Percentiles rank a stretch among this genome's conserved stretches.
Conservation (phyloP, 2,329 filamentous ascomycete species). For the Penicillium sp. region DNA sequence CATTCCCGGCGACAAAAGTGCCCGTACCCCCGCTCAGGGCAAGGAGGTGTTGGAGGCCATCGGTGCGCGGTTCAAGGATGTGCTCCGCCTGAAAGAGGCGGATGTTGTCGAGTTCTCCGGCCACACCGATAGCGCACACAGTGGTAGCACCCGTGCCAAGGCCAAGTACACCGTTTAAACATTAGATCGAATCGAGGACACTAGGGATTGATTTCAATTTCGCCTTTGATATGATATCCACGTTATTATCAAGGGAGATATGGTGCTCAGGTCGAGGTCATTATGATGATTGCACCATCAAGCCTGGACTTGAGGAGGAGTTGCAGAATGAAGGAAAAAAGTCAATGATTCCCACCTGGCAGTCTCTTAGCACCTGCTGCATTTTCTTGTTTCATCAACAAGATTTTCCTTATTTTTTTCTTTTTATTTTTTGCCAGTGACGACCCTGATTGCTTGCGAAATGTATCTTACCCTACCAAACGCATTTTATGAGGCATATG, state of each 20-base stretch:
- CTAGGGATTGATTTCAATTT: slow-evolving; percentile 11
- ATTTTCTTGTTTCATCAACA: slow-evolving; percentile 2
- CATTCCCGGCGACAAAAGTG: slow-evolving; percentile 73
- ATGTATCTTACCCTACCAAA: slow-evolving; percentile 36
- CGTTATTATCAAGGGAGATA: slow-evolving; percentile 3
- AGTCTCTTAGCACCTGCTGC: slow-evolving; percentile 20
- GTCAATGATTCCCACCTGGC: slow-evolving; percentile 14
- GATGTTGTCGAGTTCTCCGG: slow-evolving; percentile 93
- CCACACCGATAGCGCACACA: slow-evolving; percentile 90
- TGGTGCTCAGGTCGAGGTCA: slow-evolving; percentile 1
- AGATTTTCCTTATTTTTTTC: neutral
- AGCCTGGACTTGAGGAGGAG: slow-evolving; percentile 11
- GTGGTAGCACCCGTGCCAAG: slow-evolving; percentile 92
- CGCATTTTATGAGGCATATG: slow-evolving; percentile 29
- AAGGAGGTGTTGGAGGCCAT: slow-evolving; percentile 82
- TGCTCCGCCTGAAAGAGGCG: slow-evolving; percentile 72
- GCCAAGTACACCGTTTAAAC: slow-evolving; percentile 83
- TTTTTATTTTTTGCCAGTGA: slow-evolving; percentile 16
- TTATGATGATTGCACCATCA: slow-evolving; percentile 7
- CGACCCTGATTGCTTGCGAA: slow-evolving; percentile 30
- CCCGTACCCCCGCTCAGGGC: slow-evolving; percentile 76
- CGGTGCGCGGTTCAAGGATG: slow-evolving; percentile 88
- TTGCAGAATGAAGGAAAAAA: slow-evolving; percentile 16
- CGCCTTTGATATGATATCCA: slow-evolving; percentile 10
- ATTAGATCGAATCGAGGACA: neutral